Base-by-base conservation (phyloP, 192 early-diverging fungal species). In the Podila horticola region DNA sequence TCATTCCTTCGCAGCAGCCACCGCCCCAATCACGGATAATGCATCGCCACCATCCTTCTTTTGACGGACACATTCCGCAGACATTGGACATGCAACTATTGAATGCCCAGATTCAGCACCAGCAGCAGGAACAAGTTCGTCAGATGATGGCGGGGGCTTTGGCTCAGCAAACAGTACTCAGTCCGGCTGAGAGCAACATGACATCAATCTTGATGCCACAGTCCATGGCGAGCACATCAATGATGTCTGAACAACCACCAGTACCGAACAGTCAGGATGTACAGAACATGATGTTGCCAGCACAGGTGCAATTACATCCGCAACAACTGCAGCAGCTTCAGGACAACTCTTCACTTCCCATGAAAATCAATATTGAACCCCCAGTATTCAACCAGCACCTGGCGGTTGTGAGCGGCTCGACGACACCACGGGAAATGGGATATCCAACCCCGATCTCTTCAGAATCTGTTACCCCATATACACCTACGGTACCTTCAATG, bases 1-100 rank as follows among this genome's bases (percentile, higher is more conserved):
- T 81, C 20, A 72, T 81, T 19, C 77, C 77, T 15, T 81, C 77
- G n/a, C 77, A 81, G 31, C 71, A 69, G 34, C 59, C 76, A 34
- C 22, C 63, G 4, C 10, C 59, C 7, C 62, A 64, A 59, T 3
- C 71, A 11, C 71, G 66, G 4, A 62, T 61, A 22, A 73, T 81
- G 71, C 77, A 81, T 61, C 60, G 57, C 11, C 77, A 72, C 33
- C 77, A 81, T 22, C 59, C 68, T 13, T 81, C 77, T 3, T 34
- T 73, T 4, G 77, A 81, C 60, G 76, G 76, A 15, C 65, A 60
- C 12, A 60, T 73, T 2, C 38, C 67, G 3, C 41, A 69, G 19
- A 26, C 61, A 15, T 59, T 81, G 51, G 77, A 73, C 50, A 49
- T 81, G 26, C 77, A 79, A 17, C 31, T 72, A 15, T 51, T 81